These are phyloP conservation scores for Neonectria magnoliae DNA, from an alignment of 2,329 filamentous ascomycete genomes.

Conservation along the genomic window DNA sequence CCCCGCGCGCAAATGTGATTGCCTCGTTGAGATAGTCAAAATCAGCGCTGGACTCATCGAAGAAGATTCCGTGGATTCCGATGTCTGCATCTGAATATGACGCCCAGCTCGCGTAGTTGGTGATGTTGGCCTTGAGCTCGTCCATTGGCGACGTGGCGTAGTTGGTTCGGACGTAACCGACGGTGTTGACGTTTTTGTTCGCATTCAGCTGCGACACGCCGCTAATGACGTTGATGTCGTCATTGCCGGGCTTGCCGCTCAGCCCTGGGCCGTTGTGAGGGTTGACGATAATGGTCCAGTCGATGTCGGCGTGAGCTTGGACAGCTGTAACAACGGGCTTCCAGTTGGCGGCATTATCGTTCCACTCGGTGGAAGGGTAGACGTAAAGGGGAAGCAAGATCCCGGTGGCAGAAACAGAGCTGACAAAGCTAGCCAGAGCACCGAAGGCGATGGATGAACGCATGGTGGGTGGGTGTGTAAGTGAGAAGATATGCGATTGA, in stretches of 20 bases:
- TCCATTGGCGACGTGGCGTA: constrained; percentile 28
- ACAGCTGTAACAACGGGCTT: constrained; percentile 31
- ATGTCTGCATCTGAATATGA: constrained; percentile 25
- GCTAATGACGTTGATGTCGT: constrained; percentile 36
- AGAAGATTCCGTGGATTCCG: constrained; percentile 37
- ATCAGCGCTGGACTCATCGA: constrained; percentile 32
- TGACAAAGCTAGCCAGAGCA: constrained; percentile 8
- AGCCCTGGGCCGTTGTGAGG: constrained; percentile 35
- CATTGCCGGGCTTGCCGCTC: constrained; percentile 30
- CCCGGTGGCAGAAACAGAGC: constrained; percentile 23
- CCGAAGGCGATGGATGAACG: not conserved
- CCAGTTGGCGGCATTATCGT: constrained; percentile 38
- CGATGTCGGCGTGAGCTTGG: constrained; percentile 11
- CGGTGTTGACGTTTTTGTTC: constrained; percentile 32
- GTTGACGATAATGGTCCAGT: constrained; percentile 36
- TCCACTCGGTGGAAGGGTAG: constrained; percentile 31
- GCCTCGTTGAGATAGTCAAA: constrained; percentile 33
- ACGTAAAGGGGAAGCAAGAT: constrained; percentile 37
- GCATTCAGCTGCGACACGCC: constrained; percentile 36
- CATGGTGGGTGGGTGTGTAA: not conserved
- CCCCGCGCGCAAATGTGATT: constrained; percentile 19
- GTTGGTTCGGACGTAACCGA: constrained; percentile 39
- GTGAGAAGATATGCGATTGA: not conserved
- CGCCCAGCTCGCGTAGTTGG: constrained; percentile 31
- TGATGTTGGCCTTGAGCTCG: constrained; percentile 37